Evolutionary conservation across 495 filamentous ascomycete genomes (phyloP).

Genomic region (Aspergillus affinis): DNA sequence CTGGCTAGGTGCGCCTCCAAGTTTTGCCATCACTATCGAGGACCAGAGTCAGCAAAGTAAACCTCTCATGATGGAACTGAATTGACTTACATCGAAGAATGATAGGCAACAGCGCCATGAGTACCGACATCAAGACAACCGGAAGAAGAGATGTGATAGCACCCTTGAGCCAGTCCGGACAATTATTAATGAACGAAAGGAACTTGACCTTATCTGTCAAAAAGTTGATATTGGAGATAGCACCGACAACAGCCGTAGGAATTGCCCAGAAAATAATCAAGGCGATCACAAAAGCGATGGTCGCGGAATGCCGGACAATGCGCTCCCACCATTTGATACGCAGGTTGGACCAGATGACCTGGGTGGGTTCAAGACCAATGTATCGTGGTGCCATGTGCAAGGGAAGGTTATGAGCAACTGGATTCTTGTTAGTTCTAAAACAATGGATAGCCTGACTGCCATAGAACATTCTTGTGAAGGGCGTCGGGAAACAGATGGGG

Average conservation of each 20-base stretch:
- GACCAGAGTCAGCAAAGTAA: constrained; percentile 6
- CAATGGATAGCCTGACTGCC: too few species aligned
- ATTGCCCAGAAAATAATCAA: constrained; percentile 93
- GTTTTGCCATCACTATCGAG: constrained; percentile 64
- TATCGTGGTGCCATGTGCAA: constrained; percentile 91
- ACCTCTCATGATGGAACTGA: not conserved
- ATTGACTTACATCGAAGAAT: constrained; percentile 67
- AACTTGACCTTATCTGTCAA: constrained; percentile 62
- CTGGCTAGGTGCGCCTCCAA: constrained; percentile 74
- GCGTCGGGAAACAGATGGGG: not conserved
- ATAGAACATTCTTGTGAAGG: constrained; percentile 2
- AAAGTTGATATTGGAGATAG: constrained; percentile 79
- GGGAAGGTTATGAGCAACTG: constrained; percentile 82
- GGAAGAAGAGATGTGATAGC: constrained; percentile 85
- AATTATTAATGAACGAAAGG: constrained; percentile 69
- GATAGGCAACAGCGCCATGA: constrained; percentile 89
- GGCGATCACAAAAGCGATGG: constrained; percentile 67
- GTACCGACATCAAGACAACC: constrained; percentile 71
- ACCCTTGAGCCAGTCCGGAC: constrained; percentile 72
- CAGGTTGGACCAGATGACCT: constrained; percentile 88
- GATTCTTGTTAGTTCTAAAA: not conserved
- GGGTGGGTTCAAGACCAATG: constrained; percentile 79
- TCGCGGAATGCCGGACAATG: constrained; percentile 67
- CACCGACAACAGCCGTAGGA: constrained; percentile 81
- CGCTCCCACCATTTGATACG: constrained; percentile 86